Conservation (phyloP, 2,329 filamentous ascomycete species). For the Talaromyces sp. region DNA sequence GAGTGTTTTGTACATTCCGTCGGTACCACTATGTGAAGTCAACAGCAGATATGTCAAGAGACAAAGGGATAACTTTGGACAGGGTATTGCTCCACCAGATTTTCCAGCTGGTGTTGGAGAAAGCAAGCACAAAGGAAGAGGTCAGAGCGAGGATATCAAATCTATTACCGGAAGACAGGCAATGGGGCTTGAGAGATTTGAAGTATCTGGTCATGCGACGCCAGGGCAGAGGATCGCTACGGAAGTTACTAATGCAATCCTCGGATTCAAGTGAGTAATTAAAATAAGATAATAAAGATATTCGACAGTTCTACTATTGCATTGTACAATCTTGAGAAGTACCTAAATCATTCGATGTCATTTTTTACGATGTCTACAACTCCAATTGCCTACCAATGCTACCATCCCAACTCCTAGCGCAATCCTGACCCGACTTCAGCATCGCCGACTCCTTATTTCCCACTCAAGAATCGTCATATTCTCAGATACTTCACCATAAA, state of each 20-base stretch:
- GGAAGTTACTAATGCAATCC: background rate
- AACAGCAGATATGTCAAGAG: conserved; percentile 43
- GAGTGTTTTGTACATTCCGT: conserved; percentile 37
- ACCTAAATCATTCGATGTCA: no score
- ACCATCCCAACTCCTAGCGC: no score
- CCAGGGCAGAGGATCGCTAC: background rate
- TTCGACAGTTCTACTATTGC: no score
- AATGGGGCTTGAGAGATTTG: conserved; percentile 7
- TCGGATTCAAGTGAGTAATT: background rate
- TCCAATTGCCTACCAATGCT: no score
- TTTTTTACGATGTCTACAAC: no score
- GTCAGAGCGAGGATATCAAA: background rate
- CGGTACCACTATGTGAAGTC: conserved; percentile 33
- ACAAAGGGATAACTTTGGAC: conserved; percentile 50
- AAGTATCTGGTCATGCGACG: background rate
- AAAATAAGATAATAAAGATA: no score
- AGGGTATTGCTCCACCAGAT: conserved; percentile 47
- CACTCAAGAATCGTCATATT: no score
- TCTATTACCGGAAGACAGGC: background rate
- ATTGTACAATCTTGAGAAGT: no score
- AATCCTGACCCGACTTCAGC: no score
- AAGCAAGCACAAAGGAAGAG: conserved; percentile 7
- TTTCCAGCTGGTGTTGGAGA: conserved; percentile 19
- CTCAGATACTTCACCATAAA: no score
- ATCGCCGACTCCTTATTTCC: no score